Conservation (phyloP, 176 grass and related monocot genomes). For the Elymus sibiricus region DNA sequence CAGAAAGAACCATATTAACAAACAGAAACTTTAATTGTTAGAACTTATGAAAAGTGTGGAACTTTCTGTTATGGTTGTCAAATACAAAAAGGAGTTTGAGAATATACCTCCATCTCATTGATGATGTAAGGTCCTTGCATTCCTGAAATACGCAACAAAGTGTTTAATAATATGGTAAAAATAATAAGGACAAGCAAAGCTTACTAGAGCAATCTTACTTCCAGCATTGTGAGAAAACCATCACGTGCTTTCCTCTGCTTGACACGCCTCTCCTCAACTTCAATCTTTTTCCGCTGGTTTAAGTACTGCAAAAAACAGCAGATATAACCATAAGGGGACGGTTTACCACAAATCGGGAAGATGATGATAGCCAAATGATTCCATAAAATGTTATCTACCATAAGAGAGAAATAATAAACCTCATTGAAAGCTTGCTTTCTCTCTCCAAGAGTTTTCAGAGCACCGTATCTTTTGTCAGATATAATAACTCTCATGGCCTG, state of each 20-base stretch:
- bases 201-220: constrained; percentile 51
- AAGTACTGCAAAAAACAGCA: constrained; percentile 69
- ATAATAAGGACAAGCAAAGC: background rate
- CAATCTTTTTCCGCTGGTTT: constrained; percentile 87
- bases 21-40: background rate
- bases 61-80: background rate
- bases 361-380: background rate
- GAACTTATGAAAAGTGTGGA: background rate
- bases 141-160: constrained; percentile 50
- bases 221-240: constrained; percentile 84
- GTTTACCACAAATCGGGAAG: background rate
- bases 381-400: background rate
- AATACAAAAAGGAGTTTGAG: constrained; percentile 12
- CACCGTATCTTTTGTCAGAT: constrained; percentile 29
- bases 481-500: constrained; percentile 92
- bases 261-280: constrained; percentile 76
- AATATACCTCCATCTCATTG: constrained; percentile 81
- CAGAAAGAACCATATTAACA: background rate
- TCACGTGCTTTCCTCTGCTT: constrained; percentile 96
- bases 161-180: constrained; percentile 16
- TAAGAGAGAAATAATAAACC: constrained; percentile 42
- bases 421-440: constrained; percentile 99
- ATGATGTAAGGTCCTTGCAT: constrained; percentile 79
- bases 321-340: background rate
- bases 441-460: constrained; percentile 71